Evolutionary conservation across 192 early-diverging fungal species (phyloP).

Genomic region (Chytriomyces confervae): DNA sequence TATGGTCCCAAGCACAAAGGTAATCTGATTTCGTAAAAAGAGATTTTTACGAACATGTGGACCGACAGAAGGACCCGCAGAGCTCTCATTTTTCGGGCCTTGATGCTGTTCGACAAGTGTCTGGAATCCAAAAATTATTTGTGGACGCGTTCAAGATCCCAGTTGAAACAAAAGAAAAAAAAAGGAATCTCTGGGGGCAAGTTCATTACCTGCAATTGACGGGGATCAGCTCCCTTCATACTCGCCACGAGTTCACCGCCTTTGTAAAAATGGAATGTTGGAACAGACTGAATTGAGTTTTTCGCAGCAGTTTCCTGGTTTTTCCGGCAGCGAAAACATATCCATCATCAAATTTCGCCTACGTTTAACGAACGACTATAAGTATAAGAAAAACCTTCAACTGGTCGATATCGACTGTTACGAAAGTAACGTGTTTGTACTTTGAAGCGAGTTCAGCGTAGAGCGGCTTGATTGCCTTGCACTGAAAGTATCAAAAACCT

Average conservation of each 20-base stretch:
- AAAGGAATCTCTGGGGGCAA: constrained; percentile 60
- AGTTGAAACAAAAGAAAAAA: constrained; percentile 4
- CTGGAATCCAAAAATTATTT: neutral
- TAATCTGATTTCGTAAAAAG: neutral
- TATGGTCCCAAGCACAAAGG: too few species aligned
- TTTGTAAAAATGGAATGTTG: constrained; percentile 85
- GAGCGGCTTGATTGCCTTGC: constrained; percentile 38
- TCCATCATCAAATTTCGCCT: neutral
- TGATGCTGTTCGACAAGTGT: constrained; percentile 19
- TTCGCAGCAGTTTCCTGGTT: constrained; percentile 39
- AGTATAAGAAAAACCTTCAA: constrained; percentile 37
- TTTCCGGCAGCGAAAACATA: neutral
- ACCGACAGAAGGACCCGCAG: constrained; percentile 5
- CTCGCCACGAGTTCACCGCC: constrained; percentile 75
- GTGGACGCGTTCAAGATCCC: neutral
- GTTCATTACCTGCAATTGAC: constrained; percentile 59
- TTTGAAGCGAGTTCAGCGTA: constrained; percentile 37
- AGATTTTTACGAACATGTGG: constrained; percentile 2
- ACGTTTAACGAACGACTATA: neutral
- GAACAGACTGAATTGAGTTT: constrained; percentile 60
- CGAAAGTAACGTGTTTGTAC: constrained; percentile 48
- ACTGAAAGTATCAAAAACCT: constrained; percentile 40
- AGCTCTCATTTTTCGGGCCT: neutral
- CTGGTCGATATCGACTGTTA: constrained; percentile 56
- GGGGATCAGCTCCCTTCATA: constrained; percentile 80